Percentiles rank a stretch among this genome's conserved stretches.
phyloP scores from a whole-genome alignment of 345 rosid species.

The Eutrema yunnanense region DNA sequence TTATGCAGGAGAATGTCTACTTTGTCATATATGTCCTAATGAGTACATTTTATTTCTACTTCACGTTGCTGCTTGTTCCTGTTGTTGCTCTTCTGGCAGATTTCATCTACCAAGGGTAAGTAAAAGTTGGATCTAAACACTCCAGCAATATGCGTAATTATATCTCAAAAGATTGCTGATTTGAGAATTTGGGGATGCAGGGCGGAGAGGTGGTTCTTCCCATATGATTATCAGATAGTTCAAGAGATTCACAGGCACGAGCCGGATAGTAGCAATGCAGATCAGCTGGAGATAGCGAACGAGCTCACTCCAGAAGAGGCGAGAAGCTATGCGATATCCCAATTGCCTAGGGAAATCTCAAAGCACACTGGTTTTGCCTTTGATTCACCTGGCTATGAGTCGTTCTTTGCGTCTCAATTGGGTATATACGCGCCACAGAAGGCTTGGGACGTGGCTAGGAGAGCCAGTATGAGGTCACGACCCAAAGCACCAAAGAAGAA shows the following conservation, averaged over 20 bases:
- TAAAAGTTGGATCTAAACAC: neutral
- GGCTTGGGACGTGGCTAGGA: slow-evolving; percentile 95
- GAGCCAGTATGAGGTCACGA: slow-evolving; percentile 75
- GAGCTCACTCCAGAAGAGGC: slow-evolving; percentile 68
- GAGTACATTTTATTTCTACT: slow-evolving; percentile 89
- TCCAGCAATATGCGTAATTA: neutral
- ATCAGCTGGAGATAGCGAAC: slow-evolving; percentile 42
- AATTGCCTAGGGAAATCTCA: slow-evolving; percentile 79
- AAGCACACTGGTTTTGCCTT: slow-evolving; percentile 91
- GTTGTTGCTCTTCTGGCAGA: slow-evolving; percentile 76
- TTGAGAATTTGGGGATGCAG: slow-evolving; percentile 35
- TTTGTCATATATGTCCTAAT: slow-evolving; percentile 78
- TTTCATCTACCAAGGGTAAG: slow-evolving; percentile 82
- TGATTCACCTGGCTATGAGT: slow-evolving; percentile 93
- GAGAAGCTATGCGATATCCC: slow-evolving; percentile 72
- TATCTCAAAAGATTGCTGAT: neutral
- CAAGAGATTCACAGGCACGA: slow-evolving; percentile 86
- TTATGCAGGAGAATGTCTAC: slow-evolving; percentile 68
- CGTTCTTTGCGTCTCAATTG: slow-evolving; percentile 81
- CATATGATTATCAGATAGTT: slow-evolving; percentile 83
- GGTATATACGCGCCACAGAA: slow-evolving; percentile 83
- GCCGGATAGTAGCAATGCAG: slow-evolving; percentile 35
- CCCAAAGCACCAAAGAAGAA: slow-evolving; percentile 43
- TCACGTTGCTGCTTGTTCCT: slow-evolving; percentile 72
- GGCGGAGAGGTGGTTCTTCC: slow-evolving; percentile 82